Evolutionary conservation across 164 flowering plant genomes (phyloP).

Genomic region (Berberis vulgaris): DNA sequence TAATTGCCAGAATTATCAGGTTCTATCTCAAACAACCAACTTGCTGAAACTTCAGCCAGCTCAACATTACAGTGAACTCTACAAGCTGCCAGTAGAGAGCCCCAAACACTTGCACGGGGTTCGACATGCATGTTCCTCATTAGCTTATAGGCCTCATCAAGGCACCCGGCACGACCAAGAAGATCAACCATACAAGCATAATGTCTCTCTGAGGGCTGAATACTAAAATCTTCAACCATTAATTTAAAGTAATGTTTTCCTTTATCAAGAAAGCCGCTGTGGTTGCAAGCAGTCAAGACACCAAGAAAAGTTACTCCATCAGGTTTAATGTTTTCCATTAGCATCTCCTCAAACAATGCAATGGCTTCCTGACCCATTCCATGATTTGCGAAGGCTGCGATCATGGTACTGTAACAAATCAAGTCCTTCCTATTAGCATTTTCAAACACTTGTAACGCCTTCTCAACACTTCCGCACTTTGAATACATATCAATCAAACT

Average conservation of each 20-base stretch:
- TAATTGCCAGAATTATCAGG: no score
- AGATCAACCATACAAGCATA: no score
- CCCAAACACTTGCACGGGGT: conserved; percentile 54
- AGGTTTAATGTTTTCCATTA: conserved; percentile 36
- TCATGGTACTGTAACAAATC: conserved; percentile 59
- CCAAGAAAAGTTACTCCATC: conserved; percentile 59
- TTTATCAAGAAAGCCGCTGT: conserved; percentile 42
- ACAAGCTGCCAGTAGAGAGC: conserved; percentile 35
- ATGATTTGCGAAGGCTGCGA: conserved; percentile 66
- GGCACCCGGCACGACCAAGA: no score
- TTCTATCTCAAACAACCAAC: not conserved
- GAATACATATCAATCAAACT: conserved; percentile 50
- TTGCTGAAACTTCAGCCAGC: conserved; percentile 58
- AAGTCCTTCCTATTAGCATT: conserved; percentile 38
- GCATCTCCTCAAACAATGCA: conserved; percentile 37
- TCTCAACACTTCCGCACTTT: conserved; percentile 50
- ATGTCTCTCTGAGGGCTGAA: no score
- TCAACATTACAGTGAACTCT: conserved; percentile 23
- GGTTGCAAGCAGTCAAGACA: conserved; percentile 59
- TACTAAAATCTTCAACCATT: no score
- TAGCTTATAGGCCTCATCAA: no score
- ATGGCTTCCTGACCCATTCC: conserved; percentile 62
- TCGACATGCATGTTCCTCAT: conserved; percentile 23
- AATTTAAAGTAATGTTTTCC: no score
- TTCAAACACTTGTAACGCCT: conserved; percentile 27